These are phyloP conservation scores for Chrysanthemum seticuspe DNA, from an alignment of 129 eudicot species.

Conservation along the genomic window DNA sequence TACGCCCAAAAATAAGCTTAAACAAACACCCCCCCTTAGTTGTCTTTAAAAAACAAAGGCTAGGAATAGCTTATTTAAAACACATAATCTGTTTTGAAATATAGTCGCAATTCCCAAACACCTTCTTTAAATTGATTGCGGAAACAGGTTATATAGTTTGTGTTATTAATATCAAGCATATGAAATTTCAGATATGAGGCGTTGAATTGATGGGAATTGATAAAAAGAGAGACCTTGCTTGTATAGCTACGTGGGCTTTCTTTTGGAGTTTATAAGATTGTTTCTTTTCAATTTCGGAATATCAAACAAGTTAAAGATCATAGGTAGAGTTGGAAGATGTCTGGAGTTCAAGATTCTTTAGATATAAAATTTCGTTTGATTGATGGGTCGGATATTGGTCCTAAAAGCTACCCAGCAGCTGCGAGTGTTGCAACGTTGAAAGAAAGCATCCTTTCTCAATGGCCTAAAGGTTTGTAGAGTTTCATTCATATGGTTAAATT, in stretches of 20 bases:
- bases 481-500: not conserved
- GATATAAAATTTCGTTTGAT: conserved; percentile 78
- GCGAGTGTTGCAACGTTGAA: conserved; percentile 73
- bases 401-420: conserved; percentile 72
- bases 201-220: conserved; percentile 34
- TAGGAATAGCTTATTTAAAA: no score
- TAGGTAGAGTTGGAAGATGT: conserved; percentile 43
- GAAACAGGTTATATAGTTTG: not conserved
- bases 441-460: conserved; percentile 78
- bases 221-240: conserved; percentile 27
- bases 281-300: conserved; percentile 18
- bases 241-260: conserved; percentile 31
- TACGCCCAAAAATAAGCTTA: no score
- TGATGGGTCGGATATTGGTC: conserved; percentile 92
- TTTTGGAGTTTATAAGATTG: conserved; percentile 24
- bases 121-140: not conserved
- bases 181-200: conserved; percentile 29
- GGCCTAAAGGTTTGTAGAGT: conserved; percentile 81
- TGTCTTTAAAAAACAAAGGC: no score
- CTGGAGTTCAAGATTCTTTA: conserved; percentile 72
- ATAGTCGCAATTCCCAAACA: no score
- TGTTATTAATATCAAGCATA: not conserved
- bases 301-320: conserved; percentile 24
- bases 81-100: no score
- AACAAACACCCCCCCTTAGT: no score